A percentile compares a stretch with the other conserved stretches of the same genome.
phyloP scores from a whole-genome alignment of 2,329 filamentous ascomycete genomes.

The Huntiella abstrusa region DNA sequence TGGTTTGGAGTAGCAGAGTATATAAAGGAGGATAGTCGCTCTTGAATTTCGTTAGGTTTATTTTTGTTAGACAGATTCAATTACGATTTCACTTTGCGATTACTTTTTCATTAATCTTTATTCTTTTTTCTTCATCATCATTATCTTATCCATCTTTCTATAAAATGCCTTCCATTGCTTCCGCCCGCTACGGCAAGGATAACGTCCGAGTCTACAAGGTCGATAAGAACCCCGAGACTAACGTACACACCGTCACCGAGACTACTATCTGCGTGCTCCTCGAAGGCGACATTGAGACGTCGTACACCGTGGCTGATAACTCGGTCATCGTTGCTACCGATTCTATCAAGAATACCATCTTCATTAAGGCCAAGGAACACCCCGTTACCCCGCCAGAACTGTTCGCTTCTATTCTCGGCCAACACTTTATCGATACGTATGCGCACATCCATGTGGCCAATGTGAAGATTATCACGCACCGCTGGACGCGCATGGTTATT shows the following conservation, averaged over 20 bases:
- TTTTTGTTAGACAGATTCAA: not conserved
- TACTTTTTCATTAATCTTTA: not conserved
- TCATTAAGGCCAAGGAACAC: constrained; percentile 86
- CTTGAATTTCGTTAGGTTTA: not conserved
- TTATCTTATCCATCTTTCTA: not conserved
- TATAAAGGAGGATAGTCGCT: not conserved
- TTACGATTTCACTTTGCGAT: not conserved
- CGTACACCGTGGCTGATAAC: constrained; percentile 89
- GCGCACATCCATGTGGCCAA: constrained; percentile 72
- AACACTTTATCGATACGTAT: constrained; percentile 80
- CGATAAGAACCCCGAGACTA: constrained; percentile 55
- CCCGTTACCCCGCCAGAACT: constrained; percentile 85
- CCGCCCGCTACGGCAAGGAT: constrained; percentile 79
- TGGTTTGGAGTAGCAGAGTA: not conserved
- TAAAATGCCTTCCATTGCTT: constrained; percentile 35
- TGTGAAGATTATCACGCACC: constrained; percentile 64
- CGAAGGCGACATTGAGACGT: constrained; percentile 77
- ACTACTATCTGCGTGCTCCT: constrained; percentile 89
- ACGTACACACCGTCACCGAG: constrained; percentile 71
- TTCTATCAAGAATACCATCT: constrained; percentile 94
- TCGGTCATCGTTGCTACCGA: constrained; percentile 89
- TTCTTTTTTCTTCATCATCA: not conserved
- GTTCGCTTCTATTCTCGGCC: constrained; percentile 66
- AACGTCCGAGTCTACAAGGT: constrained; percentile 98
- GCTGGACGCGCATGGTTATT: constrained; percentile 77